These are phyloP conservation scores for Laburnicola sp. DNA, from an alignment of 2,329 filamentous ascomycete genomes.

Conservation along the genomic window DNA sequence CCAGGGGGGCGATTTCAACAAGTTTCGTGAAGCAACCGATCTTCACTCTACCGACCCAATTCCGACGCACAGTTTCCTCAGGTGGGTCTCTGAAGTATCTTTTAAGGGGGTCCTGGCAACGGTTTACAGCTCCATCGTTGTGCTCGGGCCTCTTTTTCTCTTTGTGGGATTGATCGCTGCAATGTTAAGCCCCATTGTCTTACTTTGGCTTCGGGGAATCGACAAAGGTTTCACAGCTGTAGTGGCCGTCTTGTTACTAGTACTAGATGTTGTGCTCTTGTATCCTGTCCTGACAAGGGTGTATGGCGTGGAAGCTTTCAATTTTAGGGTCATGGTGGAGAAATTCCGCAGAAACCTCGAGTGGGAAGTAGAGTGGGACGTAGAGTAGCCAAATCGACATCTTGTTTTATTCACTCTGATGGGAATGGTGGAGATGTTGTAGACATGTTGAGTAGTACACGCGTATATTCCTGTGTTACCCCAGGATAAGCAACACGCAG, in stretches of 20 bases:
- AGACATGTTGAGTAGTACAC: too few relatives aligned
- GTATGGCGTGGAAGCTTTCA: too few relatives aligned
- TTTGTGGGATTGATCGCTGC: slow-evolving; percentile 11
- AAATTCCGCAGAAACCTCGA: too few relatives aligned
- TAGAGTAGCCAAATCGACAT: too few relatives aligned
- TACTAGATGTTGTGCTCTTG: slow-evolving; percentile 7
- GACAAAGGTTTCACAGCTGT: slow-evolving; percentile 15
- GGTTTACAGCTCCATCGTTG: not conserved
- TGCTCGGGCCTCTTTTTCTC: slow-evolving; percentile 9
- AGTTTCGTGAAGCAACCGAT: slow-evolving; percentile 11
- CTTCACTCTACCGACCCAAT: slow-evolving; percentile 17
- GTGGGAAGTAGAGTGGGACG: too few relatives aligned
- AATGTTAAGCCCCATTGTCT: slow-evolving; percentile 18
- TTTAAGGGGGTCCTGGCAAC: too few relatives aligned
- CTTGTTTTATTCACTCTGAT: too few relatives aligned
- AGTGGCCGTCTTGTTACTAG: slow-evolving; percentile 15
- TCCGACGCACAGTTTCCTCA: slow-evolving; percentile 14
- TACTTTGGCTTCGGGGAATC: slow-evolving; percentile 20
- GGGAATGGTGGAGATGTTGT: too few relatives aligned
- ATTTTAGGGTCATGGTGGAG: too few relatives aligned
- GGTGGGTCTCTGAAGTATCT: slow-evolving; percentile 4
- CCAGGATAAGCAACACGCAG: too few relatives aligned
- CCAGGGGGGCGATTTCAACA: slow-evolving; percentile 10
- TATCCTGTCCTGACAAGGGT: too few relatives aligned
- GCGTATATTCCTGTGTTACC: too few relatives aligned